These are phyloP conservation scores for Alternaria novae-zelandiae DNA, from an alignment of 2,329 filamentous ascomycete genomes.

Conservation along the genomic window DNA sequence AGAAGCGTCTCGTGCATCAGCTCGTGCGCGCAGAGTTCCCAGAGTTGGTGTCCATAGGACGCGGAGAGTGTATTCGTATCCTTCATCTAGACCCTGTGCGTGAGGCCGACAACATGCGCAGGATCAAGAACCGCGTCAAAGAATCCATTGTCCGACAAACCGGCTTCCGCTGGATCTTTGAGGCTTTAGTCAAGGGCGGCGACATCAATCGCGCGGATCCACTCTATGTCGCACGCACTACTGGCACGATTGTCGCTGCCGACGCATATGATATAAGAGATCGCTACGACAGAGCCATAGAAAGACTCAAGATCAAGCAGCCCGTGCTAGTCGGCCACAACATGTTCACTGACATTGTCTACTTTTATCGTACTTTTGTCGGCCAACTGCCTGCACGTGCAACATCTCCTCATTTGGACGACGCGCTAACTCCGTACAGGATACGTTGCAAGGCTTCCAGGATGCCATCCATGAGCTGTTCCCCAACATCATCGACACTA, in stretches of 20 bases:
- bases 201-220: slow-evolving; percentile 48
- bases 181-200: slow-evolving; percentile 51
- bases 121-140: slow-evolving; percentile 47
- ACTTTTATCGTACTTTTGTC: slow-evolving; percentile 68
- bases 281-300: slow-evolving; percentile 50
- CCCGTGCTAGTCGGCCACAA: slow-evolving; percentile 69
- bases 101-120: slow-evolving; percentile 50
- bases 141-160: slow-evolving; percentile 53
- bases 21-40: slow-evolving; percentile 68
- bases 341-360: slow-evolving; percentile 68
- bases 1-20: slow-evolving; percentile 71
- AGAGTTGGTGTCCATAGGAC: slow-evolving; percentile 51
- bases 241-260: slow-evolving; percentile 43
- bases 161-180: slow-evolving; percentile 59
- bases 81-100: slow-evolving; percentile 51
- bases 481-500: slow-evolving; percentile 66
- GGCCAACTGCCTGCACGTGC: slow-evolving; percentile 57
- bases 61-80: slow-evolving; percentile 53
- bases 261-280: slow-evolving; percentile 45
- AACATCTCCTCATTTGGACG: background rate
- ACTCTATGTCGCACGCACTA: slow-evolving; percentile 44
- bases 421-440: slow-evolving; percentile 4
- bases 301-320: slow-evolving; percentile 53
- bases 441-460: slow-evolving; percentile 61
- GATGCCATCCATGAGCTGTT: slow-evolving; percentile 59